phyloP scores from a whole-genome alignment of 2,329 filamentous ascomycete genomes.

The Gaeumannomyces sp. region DNA sequence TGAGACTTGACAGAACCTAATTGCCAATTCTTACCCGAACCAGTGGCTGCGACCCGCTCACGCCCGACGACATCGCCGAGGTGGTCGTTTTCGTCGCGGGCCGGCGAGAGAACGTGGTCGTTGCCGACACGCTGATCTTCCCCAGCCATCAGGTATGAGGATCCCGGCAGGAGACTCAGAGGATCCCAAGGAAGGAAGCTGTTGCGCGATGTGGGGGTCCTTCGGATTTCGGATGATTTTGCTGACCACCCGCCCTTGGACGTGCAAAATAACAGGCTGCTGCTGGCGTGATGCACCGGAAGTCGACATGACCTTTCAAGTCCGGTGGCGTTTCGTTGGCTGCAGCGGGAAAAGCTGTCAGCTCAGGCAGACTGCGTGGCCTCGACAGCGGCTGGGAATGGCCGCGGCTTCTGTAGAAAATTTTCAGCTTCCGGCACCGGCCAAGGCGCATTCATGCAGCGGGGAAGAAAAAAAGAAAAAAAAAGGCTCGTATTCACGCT shows the following conservation, averaged over 20 bases:
- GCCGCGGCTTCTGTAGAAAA: neutral
- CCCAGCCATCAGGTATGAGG: conserved; percentile 72
- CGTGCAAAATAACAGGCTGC: conserved; percentile 19
- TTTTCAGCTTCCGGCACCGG: neutral
- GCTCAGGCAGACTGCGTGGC: no score
- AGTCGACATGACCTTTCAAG: conserved; percentile 12
- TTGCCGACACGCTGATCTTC: conserved; percentile 82
- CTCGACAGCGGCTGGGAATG: neutral
- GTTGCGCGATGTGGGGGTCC: no score
- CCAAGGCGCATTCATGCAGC: neutral
- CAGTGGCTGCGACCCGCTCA: conserved; percentile 74
- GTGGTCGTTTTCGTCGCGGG: conserved; percentile 80
- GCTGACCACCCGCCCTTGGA: neutral
- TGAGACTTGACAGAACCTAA: conserved; percentile 6
- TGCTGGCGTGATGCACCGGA: conserved; percentile 26
- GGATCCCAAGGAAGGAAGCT: neutral
- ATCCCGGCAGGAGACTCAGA: neutral
- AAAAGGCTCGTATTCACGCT: neutral
- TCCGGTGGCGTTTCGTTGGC: neutral
- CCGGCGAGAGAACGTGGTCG: conserved; percentile 80
- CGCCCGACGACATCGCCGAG: conserved; percentile 86
- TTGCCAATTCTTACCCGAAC: conserved; percentile 5
- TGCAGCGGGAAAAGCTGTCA: neutral
- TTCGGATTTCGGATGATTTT: neutral
- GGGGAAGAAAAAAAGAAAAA: no score